phyloP scores from a whole-genome alignment of 257 asterid species.

The Solanum acaule region DNA sequence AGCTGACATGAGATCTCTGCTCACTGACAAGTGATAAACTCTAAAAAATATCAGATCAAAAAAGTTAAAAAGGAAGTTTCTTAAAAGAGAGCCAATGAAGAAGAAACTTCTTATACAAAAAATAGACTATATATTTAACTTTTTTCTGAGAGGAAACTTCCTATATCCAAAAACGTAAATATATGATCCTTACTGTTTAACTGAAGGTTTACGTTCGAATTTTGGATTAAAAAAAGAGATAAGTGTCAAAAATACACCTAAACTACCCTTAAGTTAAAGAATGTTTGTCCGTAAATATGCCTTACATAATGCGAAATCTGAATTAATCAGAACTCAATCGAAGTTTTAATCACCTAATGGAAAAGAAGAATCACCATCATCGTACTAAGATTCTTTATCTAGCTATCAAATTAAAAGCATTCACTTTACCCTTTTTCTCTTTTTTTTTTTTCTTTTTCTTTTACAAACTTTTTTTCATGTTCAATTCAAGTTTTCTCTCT shows the following conservation, averaged over 20 bases:
- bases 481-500: not conserved
- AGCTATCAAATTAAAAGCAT: not conserved
- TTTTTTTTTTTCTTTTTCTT: no score
- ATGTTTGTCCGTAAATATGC: fast-evolving
- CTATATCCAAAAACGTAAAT: not conserved
- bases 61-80: not conserved
- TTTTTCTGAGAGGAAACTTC: not conserved
- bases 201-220: no score
- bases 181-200: not conserved
- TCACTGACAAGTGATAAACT: not conserved
- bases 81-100: not conserved
- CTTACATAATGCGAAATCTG: not conserved
- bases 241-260: no score
- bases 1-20: not conserved
- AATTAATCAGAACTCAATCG: not conserved
- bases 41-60: not conserved
- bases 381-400: not conserved
- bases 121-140: not conserved
- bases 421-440: not conserved
- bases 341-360: not conserved
- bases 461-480: not conserved
- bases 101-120: not conserved
- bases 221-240: no score
- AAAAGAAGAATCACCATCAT: not conserved
- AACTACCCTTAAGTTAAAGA: no score